phyloP scores from a whole-genome alignment of 768 basidiomycete genomes.

The Suillus alpinus region DNA sequence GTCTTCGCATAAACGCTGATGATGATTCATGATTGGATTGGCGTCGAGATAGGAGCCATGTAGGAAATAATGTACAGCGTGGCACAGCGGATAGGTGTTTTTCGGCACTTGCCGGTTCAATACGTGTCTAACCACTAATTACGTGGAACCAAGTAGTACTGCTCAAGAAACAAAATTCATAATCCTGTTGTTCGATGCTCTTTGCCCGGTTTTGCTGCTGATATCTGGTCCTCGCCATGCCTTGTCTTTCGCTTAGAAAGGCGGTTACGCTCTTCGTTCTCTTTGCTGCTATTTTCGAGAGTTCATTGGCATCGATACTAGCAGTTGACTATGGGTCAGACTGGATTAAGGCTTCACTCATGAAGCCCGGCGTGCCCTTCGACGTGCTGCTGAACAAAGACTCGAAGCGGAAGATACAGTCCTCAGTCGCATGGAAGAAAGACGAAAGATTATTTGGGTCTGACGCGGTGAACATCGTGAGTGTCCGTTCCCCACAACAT shows the following conservation, averaged over 20 bases:
- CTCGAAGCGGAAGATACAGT: constrained; percentile 93
- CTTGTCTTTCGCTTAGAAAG: constrained; percentile 23
- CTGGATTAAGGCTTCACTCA: constrained; percentile 93
- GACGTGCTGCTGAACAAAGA: constrained; percentile 96
- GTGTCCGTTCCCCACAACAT: constrained; percentile 30
- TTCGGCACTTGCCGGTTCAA: background rate
- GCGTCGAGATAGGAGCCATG: no score
- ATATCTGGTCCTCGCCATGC: constrained; percentile 13
- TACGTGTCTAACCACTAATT: background rate
- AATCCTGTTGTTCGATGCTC: background rate
- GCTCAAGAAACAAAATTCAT: background rate
- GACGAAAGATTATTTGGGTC: constrained; percentile 85
- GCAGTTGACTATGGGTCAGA: constrained; percentile 99
- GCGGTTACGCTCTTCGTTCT: constrained; percentile 23
- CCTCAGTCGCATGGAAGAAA: constrained; percentile 88
- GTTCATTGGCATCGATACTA: constrained; percentile 71
- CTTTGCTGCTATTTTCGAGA: constrained; percentile 22
- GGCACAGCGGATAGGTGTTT: no score
- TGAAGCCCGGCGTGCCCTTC: constrained; percentile 92
- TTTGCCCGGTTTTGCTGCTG: background rate
- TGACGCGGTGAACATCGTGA: constrained; percentile 85
- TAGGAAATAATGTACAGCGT: no score
- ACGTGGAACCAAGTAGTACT: background rate
- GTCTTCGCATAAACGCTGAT: no score
- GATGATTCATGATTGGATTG: no score